These are phyloP conservation scores for Fistulifera pelliculosa DNA, from an alignment of 108 stramenopile species.

Conservation along the genomic window DNA sequence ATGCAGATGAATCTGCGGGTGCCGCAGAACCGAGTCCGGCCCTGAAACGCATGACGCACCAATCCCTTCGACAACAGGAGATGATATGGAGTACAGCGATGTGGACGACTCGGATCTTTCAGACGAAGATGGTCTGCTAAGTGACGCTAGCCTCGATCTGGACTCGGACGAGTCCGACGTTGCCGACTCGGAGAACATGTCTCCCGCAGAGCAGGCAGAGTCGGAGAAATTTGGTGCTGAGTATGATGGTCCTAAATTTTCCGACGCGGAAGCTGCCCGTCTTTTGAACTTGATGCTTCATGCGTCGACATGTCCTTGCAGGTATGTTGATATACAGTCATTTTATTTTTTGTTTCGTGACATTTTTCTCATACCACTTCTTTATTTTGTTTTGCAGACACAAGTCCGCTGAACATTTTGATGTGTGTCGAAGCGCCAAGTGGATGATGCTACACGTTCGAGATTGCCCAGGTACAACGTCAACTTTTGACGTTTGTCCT, in stretches of 20 bases:
- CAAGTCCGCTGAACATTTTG: slow-evolving; percentile 49
- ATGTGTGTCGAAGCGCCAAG: slow-evolving; percentile 72
- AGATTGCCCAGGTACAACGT: slow-evolving; percentile 80
- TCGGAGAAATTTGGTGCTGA: slow-evolving; percentile 69
- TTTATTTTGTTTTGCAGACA: slow-evolving; percentile 32
- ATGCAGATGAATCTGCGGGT: slow-evolving; percentile 46
- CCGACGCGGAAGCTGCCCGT: slow-evolving; percentile 47
- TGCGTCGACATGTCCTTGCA: slow-evolving; percentile 62
- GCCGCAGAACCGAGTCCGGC: slow-evolving; percentile 15
- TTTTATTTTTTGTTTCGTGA: neutral
- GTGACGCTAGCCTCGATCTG: slow-evolving; percentile 27
- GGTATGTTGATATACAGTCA: neutral
- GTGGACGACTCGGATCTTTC: slow-evolving; percentile 54
- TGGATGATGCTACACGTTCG: slow-evolving; percentile 89
- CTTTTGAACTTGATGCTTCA: slow-evolving; percentile 73
- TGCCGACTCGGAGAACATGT: slow-evolving; percentile 37
- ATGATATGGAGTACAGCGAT: slow-evolving; percentile 16
- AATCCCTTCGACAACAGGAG: slow-evolving; percentile 8
- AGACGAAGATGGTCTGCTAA: slow-evolving; percentile 30
- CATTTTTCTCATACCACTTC: neutral
- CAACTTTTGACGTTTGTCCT: slow-evolving; percentile 80
- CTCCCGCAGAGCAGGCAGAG: slow-evolving; percentile 56
- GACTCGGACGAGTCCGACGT: slow-evolving; percentile 41
- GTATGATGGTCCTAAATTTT: slow-evolving; percentile 57
- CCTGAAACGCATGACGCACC: slow-evolving; percentile 7